Conservation (phyloP, 176 grass and related monocot genomes). For the Carex parvula region DNA sequence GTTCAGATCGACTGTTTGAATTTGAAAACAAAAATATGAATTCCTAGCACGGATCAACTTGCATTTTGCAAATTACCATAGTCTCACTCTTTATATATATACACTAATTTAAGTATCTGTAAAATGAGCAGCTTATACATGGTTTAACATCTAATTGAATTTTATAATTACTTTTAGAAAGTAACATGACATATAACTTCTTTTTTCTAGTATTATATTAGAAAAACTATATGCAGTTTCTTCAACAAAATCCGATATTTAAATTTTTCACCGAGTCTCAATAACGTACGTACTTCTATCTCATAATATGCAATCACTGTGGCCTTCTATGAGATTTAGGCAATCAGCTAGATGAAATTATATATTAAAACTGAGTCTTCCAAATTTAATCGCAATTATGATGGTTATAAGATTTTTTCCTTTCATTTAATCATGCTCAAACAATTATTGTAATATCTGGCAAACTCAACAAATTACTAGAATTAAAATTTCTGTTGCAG, state of each 20-base stretch:
- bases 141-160: neutral
- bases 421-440: neutral
- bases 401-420: too few relatives aligned
- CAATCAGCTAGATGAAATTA: too few relatives aligned
- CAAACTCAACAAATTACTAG: neutral
- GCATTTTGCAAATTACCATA: too few relatives aligned
- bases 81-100: neutral
- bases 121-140: neutral
- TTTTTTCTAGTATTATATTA: neutral
- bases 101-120: neutral
- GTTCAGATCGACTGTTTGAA: too few relatives aligned
- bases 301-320: too few relatives aligned
- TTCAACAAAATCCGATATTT: neutral
- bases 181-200: neutral
- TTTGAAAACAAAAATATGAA: too few relatives aligned
- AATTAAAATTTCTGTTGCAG: constrained; percentile 29
- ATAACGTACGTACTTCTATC: neutral
- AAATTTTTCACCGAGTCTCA: neutral
- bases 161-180: neutral
- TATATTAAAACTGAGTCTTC: too few relatives aligned
- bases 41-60: too few relatives aligned
- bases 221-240: neutral
- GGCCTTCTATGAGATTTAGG: too few relatives aligned
- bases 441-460: neutral
- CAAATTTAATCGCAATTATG: too few relatives aligned